Evolutionary conservation across 208 protist species (phyloP).

Genomic region (Acanthamoeba comandoni): DNA sequence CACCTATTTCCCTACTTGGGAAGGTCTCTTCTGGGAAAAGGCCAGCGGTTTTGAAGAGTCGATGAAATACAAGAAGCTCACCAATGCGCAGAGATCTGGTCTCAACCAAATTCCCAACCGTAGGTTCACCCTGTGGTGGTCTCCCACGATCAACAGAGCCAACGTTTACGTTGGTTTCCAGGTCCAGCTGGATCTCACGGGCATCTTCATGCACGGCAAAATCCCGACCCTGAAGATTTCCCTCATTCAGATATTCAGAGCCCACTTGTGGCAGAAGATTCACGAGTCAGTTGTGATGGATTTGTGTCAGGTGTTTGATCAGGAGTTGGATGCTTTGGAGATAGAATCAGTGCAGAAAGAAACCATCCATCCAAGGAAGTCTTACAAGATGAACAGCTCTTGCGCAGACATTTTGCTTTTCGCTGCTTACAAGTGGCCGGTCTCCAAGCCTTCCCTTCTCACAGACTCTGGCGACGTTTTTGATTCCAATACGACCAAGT

Average conservation of each 20-base stretch:
- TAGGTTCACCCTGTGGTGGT: constrained; percentile 99
- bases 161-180: constrained; percentile 99
- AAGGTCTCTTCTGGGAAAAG: constrained; percentile 99
- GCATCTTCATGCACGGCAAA: constrained; percentile 99
- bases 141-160: constrained; percentile 99
- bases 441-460: constrained; percentile 95
- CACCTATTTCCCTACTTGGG: constrained; percentile 99
- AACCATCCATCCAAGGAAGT: constrained; percentile 97
- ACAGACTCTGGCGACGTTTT: constrained; percentile 93
- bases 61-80: constrained; percentile 99
- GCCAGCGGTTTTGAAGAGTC: constrained; percentile 98
- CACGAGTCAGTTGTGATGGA: constrained; percentile 99
- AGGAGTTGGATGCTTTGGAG: constrained; percentile 97
- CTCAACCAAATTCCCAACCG: constrained; percentile 99
- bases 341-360: constrained; percentile 99
- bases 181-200: constrained; percentile 99
- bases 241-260: constrained; percentile 99
- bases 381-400: constrained; percentile 98
- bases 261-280: constrained; percentile 99
- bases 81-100: constrained; percentile 99
- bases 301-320: constrained; percentile 96
- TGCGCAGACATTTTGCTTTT: constrained; percentile 96
- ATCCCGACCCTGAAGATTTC: constrained; percentile 99
- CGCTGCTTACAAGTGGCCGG: constrained; percentile 93
- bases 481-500: constrained; percentile 94